These are phyloP conservation scores for Aspergillus ochraceoroseus DNA, from an alignment of 2,329 filamentous ascomycete species.

Conservation along the genomic window DNA sequence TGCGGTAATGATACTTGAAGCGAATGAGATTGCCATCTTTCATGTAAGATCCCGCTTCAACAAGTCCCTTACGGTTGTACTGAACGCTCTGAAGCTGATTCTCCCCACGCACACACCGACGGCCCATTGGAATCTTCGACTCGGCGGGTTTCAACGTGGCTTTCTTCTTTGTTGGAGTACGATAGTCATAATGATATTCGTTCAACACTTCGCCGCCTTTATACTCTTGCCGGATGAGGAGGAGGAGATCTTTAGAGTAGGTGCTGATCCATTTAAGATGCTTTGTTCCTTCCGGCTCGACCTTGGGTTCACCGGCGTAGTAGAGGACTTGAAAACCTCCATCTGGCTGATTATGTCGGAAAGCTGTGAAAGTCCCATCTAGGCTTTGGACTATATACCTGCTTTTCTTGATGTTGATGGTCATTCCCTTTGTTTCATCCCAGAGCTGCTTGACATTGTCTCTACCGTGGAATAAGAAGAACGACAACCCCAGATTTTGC, in stretches of 20 bases:
- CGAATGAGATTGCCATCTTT: slow-evolving; percentile 50
- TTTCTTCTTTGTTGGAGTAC: slow-evolving; percentile 24
- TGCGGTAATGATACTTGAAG: slow-evolving; percentile 54
- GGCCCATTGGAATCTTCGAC: slow-evolving; percentile 42
- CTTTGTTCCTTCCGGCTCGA: slow-evolving; percentile 44
- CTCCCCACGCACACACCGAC: slow-evolving; percentile 47
- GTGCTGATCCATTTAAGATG: slow-evolving; percentile 45
- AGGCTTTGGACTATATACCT: slow-evolving; percentile 47
- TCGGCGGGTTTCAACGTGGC: slow-evolving; percentile 25
- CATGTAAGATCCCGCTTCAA: slow-evolving; percentile 52
- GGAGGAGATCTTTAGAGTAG: slow-evolving; percentile 47
- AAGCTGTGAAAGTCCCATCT: slow-evolving; percentile 49
- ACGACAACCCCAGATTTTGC: slow-evolving; percentile 45
- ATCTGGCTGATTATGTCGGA: slow-evolving; percentile 40
- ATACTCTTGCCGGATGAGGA: slow-evolving; percentile 46
- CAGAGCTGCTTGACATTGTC: slow-evolving; percentile 47
- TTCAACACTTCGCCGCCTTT: slow-evolving; percentile 42
- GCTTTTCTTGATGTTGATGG: slow-evolving; percentile 46
- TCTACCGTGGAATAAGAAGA: slow-evolving; percentile 49
- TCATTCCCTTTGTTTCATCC: slow-evolving; percentile 48
- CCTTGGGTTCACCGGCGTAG: slow-evolving; percentile 40
- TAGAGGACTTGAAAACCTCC: slow-evolving; percentile 42
- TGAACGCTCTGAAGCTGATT: slow-evolving; percentile 47
- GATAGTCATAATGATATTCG: slow-evolving; percentile 50
- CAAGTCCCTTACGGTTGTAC: slow-evolving; percentile 52